phyloP scores from a whole-genome alignment of 257 asterid species.

The Solanum dulcamara region DNA sequence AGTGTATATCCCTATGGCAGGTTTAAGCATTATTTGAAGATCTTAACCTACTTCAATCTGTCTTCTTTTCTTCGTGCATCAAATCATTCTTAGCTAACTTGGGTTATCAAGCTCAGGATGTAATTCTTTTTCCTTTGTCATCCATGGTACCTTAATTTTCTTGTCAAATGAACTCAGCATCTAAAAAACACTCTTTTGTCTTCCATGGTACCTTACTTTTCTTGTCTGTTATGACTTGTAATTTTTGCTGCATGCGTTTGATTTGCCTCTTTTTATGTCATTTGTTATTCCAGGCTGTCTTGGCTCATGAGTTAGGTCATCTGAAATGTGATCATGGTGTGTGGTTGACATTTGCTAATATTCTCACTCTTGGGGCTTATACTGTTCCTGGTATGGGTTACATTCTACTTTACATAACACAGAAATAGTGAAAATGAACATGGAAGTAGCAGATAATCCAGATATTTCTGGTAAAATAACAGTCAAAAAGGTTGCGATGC shows the following conservation, averaged over 20 bases:
- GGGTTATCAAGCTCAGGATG: not conserved
- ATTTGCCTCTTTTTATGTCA: not conserved
- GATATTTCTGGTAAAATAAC: not conserved
- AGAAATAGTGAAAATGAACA: not conserved
- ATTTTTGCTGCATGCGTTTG: not conserved
- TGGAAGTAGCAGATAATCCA: not conserved
- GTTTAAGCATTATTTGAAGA: not conserved
- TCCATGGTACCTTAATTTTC: not conserved
- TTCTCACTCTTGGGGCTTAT: constrained; percentile 86
- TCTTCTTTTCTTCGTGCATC: not conserved
- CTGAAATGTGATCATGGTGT: constrained; percentile 94
- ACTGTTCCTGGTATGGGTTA: constrained; percentile 57
- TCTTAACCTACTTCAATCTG: not conserved
- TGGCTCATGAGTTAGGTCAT: constrained; percentile 96
- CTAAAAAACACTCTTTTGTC: not conserved
- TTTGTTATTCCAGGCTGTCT: constrained; percentile 54
- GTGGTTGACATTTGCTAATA: constrained; percentile 86
- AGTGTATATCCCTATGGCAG: not conserved
- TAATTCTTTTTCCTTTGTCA: not conserved
- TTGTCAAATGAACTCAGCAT: not conserved
- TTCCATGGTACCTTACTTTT: not conserved
- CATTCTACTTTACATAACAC: not conserved
- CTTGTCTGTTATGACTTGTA: not conserved
- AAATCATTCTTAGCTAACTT: not conserved
- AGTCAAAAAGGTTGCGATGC: not conserved